These are phyloP conservation scores for Hamamelis virginiana DNA, from an alignment of 164 flowering plant genomes.

Conservation along the genomic window DNA sequence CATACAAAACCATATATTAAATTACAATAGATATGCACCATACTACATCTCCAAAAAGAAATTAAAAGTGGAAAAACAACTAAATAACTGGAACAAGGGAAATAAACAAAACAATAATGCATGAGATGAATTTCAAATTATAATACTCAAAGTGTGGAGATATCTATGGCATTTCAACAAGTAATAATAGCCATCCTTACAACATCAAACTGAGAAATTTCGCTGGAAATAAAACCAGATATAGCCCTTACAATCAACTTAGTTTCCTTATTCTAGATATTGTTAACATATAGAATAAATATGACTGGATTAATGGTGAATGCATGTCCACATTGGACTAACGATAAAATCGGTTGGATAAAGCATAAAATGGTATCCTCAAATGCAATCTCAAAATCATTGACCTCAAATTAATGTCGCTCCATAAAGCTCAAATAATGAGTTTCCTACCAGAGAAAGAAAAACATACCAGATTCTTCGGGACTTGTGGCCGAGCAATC, in stretches of 20 bases:
- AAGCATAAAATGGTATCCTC: background rate
- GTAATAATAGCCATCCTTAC: background rate
- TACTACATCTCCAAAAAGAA: background rate
- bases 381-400: background rate
- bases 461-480: constrained; percentile 74
- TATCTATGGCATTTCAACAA: background rate
- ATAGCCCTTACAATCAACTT: background rate
- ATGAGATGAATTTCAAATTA: background rate
- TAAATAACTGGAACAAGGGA: background rate
- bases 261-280: background rate
- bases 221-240: background rate
- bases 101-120: background rate
- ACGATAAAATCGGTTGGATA: background rate
- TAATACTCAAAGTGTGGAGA: background rate
- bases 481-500: constrained; percentile 95
- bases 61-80: background rate
- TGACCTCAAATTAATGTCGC: background rate
- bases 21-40: background rate
- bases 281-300: too few relatives aligned
- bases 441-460: background rate
- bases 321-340: background rate
- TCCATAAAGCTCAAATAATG: background rate
- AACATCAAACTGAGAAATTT: background rate
- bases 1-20: background rate
- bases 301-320: background rate